Evolutionary conservation across 2,329 filamentous ascomycete species (phyloP), one percentile per base, ranked within the genome.

Genomic region (Cladosporium sp.): DNA sequence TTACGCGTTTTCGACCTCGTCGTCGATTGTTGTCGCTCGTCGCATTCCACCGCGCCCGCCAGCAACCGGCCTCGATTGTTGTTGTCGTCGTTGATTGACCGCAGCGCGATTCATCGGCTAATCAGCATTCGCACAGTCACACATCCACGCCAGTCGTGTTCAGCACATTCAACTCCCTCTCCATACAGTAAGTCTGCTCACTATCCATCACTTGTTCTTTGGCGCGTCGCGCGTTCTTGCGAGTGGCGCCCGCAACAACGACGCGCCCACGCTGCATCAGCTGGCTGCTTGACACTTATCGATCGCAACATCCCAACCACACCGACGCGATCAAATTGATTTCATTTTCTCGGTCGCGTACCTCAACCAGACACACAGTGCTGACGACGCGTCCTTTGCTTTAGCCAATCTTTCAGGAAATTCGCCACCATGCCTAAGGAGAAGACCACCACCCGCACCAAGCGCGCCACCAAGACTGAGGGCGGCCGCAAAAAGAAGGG

Each of bases 401-500:
- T 51, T 40, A 51, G 47, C 47, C 47, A 51, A 37, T 22, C 37
- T 45, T 34, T 34, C 28, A 52, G 38, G 47, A 51, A 43, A 49
- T 49, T 55, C 63, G 67, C 60, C 70, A 85, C 65, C 64, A 89
- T 89, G 87, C 86, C 86, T 72, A 88, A 88, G 80, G 85, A 86
- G 68, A 84, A 84, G 76, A 81, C 78, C 72, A 82, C 84, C 74
- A 85, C 85, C 76, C 75, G 79, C 73, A 75, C 80, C 72, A 80
- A 81, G 73, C 60, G 63, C 49, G 64, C 61, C 59, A 62, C 59
- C 63, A 71, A 71, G 67, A 70, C 74, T 66, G 76, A 75, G 63
- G 76, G 43, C 8, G 43, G 76, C 72, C 87, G 86, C 80, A 87
- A 85, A 80, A 88, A 88, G 85, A 89, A 88, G 83, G 86, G 86